Conservation (phyloP, 2,329 filamentous ascomycete species). For the Fusarium brachygibbosum region DNA sequence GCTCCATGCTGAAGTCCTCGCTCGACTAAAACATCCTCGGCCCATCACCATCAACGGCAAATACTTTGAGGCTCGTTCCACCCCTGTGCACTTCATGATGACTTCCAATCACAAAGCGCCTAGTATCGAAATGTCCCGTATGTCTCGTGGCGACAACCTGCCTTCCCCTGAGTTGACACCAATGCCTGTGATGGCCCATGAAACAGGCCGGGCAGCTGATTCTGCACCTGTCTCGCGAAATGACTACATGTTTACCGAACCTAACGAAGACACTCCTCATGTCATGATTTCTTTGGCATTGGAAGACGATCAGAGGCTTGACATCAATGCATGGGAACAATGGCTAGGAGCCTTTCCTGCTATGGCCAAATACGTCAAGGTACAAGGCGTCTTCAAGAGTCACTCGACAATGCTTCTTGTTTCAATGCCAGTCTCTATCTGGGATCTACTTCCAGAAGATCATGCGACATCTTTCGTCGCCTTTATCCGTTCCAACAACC, state of each 20-base stretch:
- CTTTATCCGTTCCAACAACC: slow-evolving; percentile 71
- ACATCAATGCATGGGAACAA: slow-evolving; percentile 70
- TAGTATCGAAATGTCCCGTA: slow-evolving; percentile 67
- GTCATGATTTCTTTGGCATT: slow-evolving; percentile 72
- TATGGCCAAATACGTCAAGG: slow-evolving; percentile 70
- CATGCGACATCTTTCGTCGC: slow-evolving; percentile 70
- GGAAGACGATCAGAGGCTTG: slow-evolving; percentile 68
- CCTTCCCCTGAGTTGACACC: slow-evolving; percentile 41
- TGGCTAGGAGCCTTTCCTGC: slow-evolving; percentile 70
- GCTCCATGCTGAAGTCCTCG: slow-evolving; percentile 71
- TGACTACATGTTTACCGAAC: slow-evolving; percentile 56
- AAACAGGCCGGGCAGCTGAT: slow-evolving; percentile 49
- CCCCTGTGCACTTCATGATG: slow-evolving; percentile 74
- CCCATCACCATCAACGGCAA: slow-evolving; percentile 70
- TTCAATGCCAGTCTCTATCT: slow-evolving; percentile 71
- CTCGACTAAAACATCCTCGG: slow-evolving; percentile 70
- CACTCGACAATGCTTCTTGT: slow-evolving; percentile 70
- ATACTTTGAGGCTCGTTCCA: slow-evolving; percentile 69
- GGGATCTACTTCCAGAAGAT: slow-evolving; percentile 71
- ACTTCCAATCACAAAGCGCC: slow-evolving; percentile 70
- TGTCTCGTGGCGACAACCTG: slow-evolving; percentile 45
- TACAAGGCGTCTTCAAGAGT: slow-evolving; percentile 73
- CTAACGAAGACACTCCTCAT: slow-evolving; percentile 69
- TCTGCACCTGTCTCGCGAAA: slow-evolving; percentile 40
- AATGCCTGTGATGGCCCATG: slow-evolving; percentile 35